Percentiles rank a stretch among this genome's conserved stretches.
phyloP scores from a whole-genome alignment of 164 flowering plant genomes.

The Magnolia sinica region DNA sequence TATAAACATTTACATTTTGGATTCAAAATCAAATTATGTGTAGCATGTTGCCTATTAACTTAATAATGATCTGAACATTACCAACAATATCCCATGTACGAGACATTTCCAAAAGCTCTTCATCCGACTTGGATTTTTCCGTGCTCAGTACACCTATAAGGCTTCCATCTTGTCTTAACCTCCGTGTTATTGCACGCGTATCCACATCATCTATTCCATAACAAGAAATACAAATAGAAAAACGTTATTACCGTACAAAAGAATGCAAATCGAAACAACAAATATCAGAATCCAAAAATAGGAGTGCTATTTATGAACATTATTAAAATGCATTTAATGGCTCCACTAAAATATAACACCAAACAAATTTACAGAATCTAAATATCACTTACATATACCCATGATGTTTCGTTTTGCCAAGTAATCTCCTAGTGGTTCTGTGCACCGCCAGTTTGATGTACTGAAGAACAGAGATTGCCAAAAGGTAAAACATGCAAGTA shows the following conservation, averaged over 20 bases:
- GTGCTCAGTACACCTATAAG: constrained; percentile 85
- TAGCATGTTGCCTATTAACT: background rate
- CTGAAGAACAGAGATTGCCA: constrained; percentile 25
- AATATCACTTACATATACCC: constrained; percentile 73
- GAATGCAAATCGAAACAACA: background rate
- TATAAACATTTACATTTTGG: background rate
- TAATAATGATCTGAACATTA: constrained; percentile 17
- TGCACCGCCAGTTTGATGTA: constrained; percentile 80
- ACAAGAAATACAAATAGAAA: constrained; percentile 7
- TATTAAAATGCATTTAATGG: background rate
- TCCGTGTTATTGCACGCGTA: constrained; percentile 86
- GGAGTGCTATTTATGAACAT: background rate
- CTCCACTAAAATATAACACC: background rate
- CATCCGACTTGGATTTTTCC: constrained; percentile 60
- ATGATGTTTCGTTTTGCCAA: constrained; percentile 74
- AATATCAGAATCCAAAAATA: constrained; percentile 5
- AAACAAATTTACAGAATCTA: background rate
- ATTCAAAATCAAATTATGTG: background rate
- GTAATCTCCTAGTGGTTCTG: constrained; percentile 60
- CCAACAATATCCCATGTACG: constrained; percentile 85
- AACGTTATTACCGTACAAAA: background rate
- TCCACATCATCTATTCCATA: constrained; percentile 80
- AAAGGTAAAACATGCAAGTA: background rate
- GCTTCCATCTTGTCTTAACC: constrained; percentile 84
- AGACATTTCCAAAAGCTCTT: constrained; percentile 70